Conservation (phyloP, 495 filamentous ascomycete species). For the Hypoxylon fragiforme region DNA sequence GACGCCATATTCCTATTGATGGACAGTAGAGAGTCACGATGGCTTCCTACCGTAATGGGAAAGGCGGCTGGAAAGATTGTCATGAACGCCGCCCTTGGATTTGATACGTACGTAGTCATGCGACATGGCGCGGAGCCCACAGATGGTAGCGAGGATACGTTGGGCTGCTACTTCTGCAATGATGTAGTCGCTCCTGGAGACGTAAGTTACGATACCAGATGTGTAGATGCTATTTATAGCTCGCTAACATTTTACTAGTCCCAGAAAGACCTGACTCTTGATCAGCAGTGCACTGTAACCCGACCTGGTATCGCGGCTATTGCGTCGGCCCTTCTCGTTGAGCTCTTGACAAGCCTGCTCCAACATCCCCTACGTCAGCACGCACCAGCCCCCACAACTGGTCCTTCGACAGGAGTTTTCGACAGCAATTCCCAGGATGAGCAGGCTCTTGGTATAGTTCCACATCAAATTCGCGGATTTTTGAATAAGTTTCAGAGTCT, state of each 20-base stretch:
- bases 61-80: slow-evolving; percentile 92
- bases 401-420: slow-evolving; percentile 40
- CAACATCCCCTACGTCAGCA: slow-evolving; percentile 74
- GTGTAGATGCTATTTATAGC: too few species aligned
- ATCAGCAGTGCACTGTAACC: slow-evolving; percentile 98
- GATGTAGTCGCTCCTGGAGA: slow-evolving; percentile 95
- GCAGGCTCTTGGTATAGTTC: slow-evolving; percentile 84
- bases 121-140: slow-evolving; percentile 71
- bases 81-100: slow-evolving; percentile 93
- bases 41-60: slow-evolving; percentile 97
- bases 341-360: slow-evolving; percentile 81
- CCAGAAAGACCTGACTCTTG: slow-evolving; percentile 87
- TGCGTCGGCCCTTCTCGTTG: slow-evolving; percentile 89
- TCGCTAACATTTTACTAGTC: slow-evolving; percentile 65
- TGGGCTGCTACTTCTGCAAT: slow-evolving; percentile 98
- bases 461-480: slow-evolving; percentile 92
- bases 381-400: slow-evolving; percentile 55
- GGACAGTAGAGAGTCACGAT: slow-evolving; percentile 93
- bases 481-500: slow-evolving; percentile 85
- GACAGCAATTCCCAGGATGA: slow-evolving; percentile 58
- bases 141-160: slow-evolving; percentile 59
- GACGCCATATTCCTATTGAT: slow-evolving; percentile 94
- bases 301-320: slow-evolving; percentile 89
- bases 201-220: slow-evolving; percentile 61
- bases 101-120: slow-evolving; percentile 97